Conservation (phyloP, 495 filamentous ascomycete genomes). For the Xylaria nigripes region DNA sequence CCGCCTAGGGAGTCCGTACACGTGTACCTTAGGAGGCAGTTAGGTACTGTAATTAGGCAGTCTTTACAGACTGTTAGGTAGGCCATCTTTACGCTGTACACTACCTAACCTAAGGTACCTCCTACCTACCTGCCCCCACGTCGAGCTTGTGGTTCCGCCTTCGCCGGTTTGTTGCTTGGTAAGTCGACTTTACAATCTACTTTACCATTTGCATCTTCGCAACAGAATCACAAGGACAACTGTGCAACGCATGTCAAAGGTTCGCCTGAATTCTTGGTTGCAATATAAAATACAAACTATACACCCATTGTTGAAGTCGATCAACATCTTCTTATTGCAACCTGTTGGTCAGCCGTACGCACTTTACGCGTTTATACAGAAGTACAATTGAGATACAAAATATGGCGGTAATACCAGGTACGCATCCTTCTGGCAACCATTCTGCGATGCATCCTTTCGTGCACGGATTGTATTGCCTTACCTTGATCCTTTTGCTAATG, state of each 20-base stretch:
- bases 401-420: conserved; percentile 61
- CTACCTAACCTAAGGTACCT: too few species aligned
- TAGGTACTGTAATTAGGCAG: too few species aligned
- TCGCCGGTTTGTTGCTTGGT: too few species aligned
- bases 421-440: conserved; percentile 15
- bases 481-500: neutral
- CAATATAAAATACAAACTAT: neutral
- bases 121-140: neutral
- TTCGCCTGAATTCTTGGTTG: conserved; percentile 16
- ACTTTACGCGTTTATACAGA: neutral
- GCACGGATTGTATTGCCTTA: neutral
- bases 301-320: neutral
- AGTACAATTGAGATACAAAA: conserved; percentile 12
- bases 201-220: too few species aligned
- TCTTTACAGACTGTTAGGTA: neutral
- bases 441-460: neutral
- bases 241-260: conserved; percentile 23
- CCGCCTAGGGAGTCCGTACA: too few species aligned
- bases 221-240: neutral
- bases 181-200: too few species aligned
- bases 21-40: too few species aligned
- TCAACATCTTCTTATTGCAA: too few species aligned
- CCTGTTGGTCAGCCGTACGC: too few species aligned
- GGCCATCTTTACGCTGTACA: too few species aligned
- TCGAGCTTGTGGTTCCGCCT: neutral